A percentile compares a stretch with the other conserved stretches of the same genome.
Evolutionary conservation across 495 filamentous ascomycete species (phyloP).

Genomic region (Lophiotrema nucula): DNA sequence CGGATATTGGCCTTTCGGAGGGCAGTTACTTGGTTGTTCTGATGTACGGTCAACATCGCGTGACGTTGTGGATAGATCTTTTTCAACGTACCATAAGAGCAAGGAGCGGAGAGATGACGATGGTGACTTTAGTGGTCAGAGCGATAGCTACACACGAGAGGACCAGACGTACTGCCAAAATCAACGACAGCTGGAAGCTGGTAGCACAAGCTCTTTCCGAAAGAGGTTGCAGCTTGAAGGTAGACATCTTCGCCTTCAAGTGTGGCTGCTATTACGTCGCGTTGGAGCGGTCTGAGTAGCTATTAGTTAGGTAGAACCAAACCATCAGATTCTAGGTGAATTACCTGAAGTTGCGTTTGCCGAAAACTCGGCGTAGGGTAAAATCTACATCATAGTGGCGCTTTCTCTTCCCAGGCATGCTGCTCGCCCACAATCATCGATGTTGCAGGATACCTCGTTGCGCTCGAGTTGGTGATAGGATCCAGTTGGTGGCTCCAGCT

Average conservation of each 20-base stretch:
- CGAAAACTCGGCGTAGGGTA: constrained; percentile 78
- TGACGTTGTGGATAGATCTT: not conserved
- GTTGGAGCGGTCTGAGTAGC: constrained; percentile 70
- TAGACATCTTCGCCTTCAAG: constrained; percentile 88
- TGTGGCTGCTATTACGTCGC: constrained; percentile 79
- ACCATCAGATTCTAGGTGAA: constrained; percentile 16
- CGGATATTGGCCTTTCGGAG: constrained; percentile 70
- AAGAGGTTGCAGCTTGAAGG: constrained; percentile 92
- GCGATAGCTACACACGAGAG: too few relatives aligned
- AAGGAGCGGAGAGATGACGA: constrained; percentile 86
- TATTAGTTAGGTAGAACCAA: constrained; percentile 1
- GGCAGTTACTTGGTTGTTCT: constrained; percentile 90
- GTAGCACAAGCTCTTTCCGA: constrained; percentile 93
- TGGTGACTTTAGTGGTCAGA: constrained; percentile 73
- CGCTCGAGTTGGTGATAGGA: too few relatives aligned
- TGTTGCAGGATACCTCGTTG: too few relatives aligned
- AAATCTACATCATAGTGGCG: constrained; percentile 70
- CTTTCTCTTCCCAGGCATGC: constrained; percentile 28
- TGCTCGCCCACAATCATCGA: too few relatives aligned
- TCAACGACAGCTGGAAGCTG: constrained; percentile 88
- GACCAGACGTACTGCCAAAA: constrained; percentile 71
- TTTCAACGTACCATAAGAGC: constrained; percentile 72
- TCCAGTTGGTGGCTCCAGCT: too few relatives aligned
- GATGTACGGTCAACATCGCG: not conserved
- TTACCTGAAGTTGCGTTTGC: constrained; percentile 71